Conservation (phyloP, 108 stramenopile genomes). For the Chaetoceros tenuissimus region DNA sequence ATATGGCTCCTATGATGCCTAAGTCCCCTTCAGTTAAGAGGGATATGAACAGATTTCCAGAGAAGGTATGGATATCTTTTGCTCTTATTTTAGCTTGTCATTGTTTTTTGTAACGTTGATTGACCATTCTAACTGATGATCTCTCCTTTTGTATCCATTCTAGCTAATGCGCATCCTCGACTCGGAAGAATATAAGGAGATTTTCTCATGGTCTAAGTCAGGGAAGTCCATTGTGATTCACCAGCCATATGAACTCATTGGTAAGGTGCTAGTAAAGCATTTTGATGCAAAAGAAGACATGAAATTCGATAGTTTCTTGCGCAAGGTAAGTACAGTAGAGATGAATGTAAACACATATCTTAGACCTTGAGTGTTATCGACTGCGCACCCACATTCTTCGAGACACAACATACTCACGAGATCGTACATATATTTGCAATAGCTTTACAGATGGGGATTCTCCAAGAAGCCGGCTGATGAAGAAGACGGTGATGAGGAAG, state of each 20-base stretch:
- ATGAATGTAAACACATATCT: neutral
- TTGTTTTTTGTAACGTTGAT: too few relatives aligned
- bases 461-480: neutral
- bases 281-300: constrained; percentile 9
- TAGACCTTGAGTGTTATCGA: neutral
- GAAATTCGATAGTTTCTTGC: constrained; percentile 1
- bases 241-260: constrained; percentile 28
- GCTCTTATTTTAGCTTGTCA: too few relatives aligned
- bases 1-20: too few relatives aligned
- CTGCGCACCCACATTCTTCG: neutral
- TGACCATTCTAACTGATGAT: neutral
- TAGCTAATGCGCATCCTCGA: constrained; percentile 50
- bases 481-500: neutral
- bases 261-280: constrained; percentile 27
- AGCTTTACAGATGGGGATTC: neutral
- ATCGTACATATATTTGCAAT: too few relatives aligned
- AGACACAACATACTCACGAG: neutral
- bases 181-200: constrained; percentile 16
- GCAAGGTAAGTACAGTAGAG: neutral
- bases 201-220: constrained; percentile 43
- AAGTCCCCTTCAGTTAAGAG: too few relatives aligned
- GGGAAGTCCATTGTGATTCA: constrained; percentile 43
- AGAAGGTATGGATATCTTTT: too few relatives aligned
- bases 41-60: too few relatives aligned
- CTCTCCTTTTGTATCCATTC: neutral